Conservation (phyloP, 2,329 filamentous ascomycete genomes). For the Verticillium tricorpus region DNA sequence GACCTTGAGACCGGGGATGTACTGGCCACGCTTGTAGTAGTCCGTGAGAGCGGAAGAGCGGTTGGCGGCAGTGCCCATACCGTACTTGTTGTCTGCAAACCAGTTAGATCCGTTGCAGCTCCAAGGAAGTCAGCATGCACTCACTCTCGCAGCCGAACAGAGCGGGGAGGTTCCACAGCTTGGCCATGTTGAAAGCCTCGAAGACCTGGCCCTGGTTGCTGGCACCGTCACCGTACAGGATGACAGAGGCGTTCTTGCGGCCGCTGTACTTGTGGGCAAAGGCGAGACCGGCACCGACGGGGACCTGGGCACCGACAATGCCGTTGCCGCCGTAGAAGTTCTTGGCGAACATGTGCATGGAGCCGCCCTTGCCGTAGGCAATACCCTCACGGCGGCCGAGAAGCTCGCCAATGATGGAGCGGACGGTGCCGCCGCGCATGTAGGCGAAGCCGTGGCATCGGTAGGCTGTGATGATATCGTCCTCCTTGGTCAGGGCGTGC, state of each 20-base stretch:
- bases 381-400: constrained; percentile 94
- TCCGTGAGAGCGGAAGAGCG: constrained; percentile 94
- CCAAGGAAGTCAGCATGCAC: constrained; percentile 29
- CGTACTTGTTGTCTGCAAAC: constrained; percentile 93
- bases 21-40: constrained; percentile 99
- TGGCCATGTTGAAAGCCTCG: constrained; percentile 99
- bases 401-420: constrained; percentile 93
- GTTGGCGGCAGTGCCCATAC: constrained; percentile 96
- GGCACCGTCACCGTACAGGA: constrained; percentile 96
- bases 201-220: constrained; percentile 99
- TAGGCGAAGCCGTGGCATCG: constrained; percentile 97
- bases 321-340: constrained; percentile 98
- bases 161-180: constrained; percentile 94
- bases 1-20: constrained; percentile 98
- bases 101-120: constrained; percentile 17
- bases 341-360: constrained; percentile 99
- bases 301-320: constrained; percentile 97
- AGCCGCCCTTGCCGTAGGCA: constrained; percentile 97
- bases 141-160: constrained; percentile 98
- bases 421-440: constrained; percentile 89
- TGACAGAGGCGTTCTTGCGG: constrained; percentile 79
- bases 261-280: constrained; percentile 95
- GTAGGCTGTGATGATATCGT: constrained; percentile 97
- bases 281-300: constrained; percentile 90
- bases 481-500: constrained; percentile 84